phyloP scores from a whole-genome alignment of 164 flowering plant genomes.

The Macadamia integrifolia region DNA sequence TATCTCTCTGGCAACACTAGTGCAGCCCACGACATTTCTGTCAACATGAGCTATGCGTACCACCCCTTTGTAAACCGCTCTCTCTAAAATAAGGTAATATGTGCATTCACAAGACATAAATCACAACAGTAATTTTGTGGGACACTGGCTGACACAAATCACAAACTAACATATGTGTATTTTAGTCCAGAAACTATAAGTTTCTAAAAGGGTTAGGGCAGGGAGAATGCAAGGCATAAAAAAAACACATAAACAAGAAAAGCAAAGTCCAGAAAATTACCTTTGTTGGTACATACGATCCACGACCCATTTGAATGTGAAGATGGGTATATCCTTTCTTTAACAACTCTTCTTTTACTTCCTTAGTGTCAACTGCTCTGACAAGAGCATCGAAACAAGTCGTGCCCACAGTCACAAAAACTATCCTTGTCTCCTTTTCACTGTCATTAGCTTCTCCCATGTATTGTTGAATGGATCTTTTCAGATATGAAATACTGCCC shows the following conservation, averaged over 20 bases:
- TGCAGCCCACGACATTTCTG: no score
- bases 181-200: not conserved
- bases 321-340: slow-evolving; percentile 67
- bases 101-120: no score
- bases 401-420: slow-evolving; percentile 87
- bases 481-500: not conserved
- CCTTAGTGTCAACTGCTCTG: slow-evolving; percentile 47
- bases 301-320: slow-evolving; percentile 83
- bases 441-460: slow-evolving; percentile 4
- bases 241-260: not conserved
- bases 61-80: no score
- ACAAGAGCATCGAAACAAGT: slow-evolving; percentile 84
- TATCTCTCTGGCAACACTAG: no score
- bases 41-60: no score
- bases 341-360: slow-evolving; percentile 45
- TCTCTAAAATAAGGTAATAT: no score
- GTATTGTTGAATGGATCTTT: not conserved
- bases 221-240: not conserved
- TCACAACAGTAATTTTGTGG: no score
- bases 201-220: not conserved
- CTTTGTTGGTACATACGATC: slow-evolving; percentile 62
- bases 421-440: slow-evolving; percentile 21
- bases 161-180: not conserved
- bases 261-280: slow-evolving; percentile 24
- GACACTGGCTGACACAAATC: no score